Percentiles rank a stretch among this genome's conserved stretches.
Evolutionary conservation across 257 asterid species (phyloP).

Genomic region (Salvia rosmarinus): DNA sequence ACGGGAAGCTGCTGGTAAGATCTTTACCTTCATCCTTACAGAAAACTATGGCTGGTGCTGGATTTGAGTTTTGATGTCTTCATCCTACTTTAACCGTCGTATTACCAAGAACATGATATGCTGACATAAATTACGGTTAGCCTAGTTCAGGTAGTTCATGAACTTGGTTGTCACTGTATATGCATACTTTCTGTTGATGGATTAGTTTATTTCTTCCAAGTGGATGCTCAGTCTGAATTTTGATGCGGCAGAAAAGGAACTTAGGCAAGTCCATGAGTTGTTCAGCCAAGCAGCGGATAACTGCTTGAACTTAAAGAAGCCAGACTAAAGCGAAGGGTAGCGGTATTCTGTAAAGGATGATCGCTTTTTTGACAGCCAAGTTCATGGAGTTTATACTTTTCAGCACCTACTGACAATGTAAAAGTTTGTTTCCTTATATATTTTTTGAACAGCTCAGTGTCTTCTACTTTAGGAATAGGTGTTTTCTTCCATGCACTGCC

Average conservation of each 20-base stretch:
- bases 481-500: background rate
- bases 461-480: background rate
- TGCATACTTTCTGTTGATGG: background rate
- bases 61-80: background rate
- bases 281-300: slow-evolving; percentile 76
- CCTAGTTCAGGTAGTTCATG: background rate
- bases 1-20: slow-evolving; percentile 85
- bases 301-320: slow-evolving; percentile 86
- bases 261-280: slow-evolving; percentile 83
- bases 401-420: background rate
- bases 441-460: background rate
- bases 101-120: background rate
- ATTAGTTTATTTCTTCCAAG: background rate
- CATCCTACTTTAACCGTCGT: background rate
- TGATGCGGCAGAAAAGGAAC: slow-evolving; percentile 60
- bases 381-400: background rate
- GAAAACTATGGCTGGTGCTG: background rate
- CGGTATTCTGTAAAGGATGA: background rate
- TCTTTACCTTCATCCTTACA: background rate
- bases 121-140: background rate
- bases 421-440: background rate
- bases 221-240: slow-evolving; percentile 6
- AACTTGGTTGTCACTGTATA: background rate
- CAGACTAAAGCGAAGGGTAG: slow-evolving; percentile 47
- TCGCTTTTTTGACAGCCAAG: background rate